These are phyloP conservation scores for Mucor velutinosus DNA, from an alignment of 371 early-diverging fungal genomes.

Conservation along the genomic window DNA sequence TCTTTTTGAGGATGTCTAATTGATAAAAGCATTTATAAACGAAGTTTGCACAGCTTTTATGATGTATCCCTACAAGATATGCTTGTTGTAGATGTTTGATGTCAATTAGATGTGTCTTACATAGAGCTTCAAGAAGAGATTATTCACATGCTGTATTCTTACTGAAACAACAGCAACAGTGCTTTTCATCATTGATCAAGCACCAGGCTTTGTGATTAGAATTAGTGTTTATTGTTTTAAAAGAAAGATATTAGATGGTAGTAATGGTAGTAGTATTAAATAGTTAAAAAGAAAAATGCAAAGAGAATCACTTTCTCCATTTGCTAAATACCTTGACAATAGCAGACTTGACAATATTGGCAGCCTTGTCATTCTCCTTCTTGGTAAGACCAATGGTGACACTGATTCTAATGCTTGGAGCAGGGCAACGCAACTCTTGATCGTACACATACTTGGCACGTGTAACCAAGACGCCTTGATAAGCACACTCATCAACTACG, in stretches of 20 bases:
- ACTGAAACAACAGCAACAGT: neutral
- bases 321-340: slow-evolving; percentile 58
- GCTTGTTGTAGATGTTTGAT: neutral
- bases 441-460: slow-evolving; percentile 84
- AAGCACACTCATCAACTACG: slow-evolving; percentile 78
- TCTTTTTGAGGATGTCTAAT: neutral
- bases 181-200: neutral
- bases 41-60: too few relatives aligned
- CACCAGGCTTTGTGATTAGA: neutral
- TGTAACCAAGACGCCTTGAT: slow-evolving; percentile 79
- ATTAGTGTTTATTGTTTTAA: neutral
- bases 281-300: neutral
- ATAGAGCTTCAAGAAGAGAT: neutral
- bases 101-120: neutral
- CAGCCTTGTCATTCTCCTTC: slow-evolving; percentile 87
- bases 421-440: slow-evolving; percentile 78
- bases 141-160: too few relatives aligned
- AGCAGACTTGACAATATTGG: slow-evolving; percentile 61
- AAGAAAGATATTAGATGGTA: neutral
- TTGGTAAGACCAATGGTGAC: slow-evolving; percentile 76
- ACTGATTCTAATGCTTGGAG: slow-evolving; percentile 83
- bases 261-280: neutral
- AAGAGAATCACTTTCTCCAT: slow-evolving; percentile 42
- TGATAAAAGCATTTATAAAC: too few relatives aligned
- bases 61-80: neutral